Evolutionary conservation across 1,284 basidiomycete genomes (phyloP).

Genomic region (Cryptococcus neoformans): DNA sequence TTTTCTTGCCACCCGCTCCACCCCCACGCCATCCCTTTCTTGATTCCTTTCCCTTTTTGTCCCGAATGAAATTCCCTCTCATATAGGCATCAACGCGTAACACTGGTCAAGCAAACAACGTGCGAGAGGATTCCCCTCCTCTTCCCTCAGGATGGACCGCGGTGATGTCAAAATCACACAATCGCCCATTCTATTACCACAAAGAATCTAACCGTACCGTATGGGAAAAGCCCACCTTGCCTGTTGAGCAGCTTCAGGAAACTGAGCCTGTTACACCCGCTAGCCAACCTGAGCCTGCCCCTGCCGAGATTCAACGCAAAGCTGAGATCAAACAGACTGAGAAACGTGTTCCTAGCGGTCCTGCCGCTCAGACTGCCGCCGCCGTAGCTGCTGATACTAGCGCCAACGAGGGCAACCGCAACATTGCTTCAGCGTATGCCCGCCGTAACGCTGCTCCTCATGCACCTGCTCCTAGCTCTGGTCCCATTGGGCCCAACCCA

Average conservation of each 20-base stretch:
- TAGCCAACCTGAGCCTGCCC: background rate
- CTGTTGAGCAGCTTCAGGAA: background rate
- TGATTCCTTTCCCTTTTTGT: background rate
- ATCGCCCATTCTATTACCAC: constrained; percentile 18
- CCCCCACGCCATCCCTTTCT: too few relatives aligned
- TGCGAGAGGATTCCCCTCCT: constrained; percentile 1
- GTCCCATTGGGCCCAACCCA: too few relatives aligned
- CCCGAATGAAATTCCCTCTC: background rate
- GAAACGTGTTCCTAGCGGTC: constrained; percentile 1
- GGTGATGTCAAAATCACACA: constrained; percentile 21
- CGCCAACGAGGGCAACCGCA: background rate
- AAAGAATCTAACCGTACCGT: constrained; percentile 14
- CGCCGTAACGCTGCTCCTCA: background rate
- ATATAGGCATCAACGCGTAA: background rate
- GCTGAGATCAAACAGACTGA: background rate
- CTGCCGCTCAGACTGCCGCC: background rate
- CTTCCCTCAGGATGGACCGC: constrained; percentile 22
- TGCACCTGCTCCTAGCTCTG: background rate
- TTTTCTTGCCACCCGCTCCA: background rate
- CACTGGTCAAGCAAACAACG: background rate
- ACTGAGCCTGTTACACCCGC: background rate
- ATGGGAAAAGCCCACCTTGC: constrained; percentile 15
- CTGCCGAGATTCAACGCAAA: background rate
- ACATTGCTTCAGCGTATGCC: constrained; percentile 2
- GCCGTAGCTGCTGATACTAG: background rate